phyloP scores from a whole-genome alignment of 2,329 filamentous ascomycete genomes.

The Gnomoniopsis sp. region DNA sequence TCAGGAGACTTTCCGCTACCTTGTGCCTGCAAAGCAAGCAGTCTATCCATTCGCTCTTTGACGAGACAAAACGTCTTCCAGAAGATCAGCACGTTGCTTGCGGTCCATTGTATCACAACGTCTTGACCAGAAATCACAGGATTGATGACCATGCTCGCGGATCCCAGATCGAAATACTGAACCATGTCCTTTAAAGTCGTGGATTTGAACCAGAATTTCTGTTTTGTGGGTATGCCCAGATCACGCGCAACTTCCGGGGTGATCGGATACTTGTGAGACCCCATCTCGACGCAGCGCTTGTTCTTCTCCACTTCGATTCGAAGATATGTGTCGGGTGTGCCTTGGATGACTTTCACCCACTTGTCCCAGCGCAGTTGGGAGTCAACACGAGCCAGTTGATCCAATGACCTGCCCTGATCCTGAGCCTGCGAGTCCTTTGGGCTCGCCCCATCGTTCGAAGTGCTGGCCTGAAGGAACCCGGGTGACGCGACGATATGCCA shows the following conservation, averaged over 20 bases:
- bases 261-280: neutral
- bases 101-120: neutral
- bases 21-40: neutral
- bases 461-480: neutral
- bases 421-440: neutral
- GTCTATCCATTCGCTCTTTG: neutral
- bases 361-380: neutral
- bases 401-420: neutral
- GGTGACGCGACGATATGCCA: neutral
- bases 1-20: no score
- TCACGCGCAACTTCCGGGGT: neutral
- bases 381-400: neutral
- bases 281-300: neutral
- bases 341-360: neutral
- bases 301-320: neutral
- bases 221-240: neutral
- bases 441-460: neutral
- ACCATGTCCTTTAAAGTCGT: neutral
- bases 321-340: neutral
- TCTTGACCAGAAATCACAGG: neutral
- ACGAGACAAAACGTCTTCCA: neutral
- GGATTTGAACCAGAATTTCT: neutral
- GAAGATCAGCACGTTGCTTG: neutral
- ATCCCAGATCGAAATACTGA: neutral
- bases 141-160: neutral